Evolutionary conservation across 139 green algal species (phyloP).

Genomic region (Eudorina sp.): DNA sequence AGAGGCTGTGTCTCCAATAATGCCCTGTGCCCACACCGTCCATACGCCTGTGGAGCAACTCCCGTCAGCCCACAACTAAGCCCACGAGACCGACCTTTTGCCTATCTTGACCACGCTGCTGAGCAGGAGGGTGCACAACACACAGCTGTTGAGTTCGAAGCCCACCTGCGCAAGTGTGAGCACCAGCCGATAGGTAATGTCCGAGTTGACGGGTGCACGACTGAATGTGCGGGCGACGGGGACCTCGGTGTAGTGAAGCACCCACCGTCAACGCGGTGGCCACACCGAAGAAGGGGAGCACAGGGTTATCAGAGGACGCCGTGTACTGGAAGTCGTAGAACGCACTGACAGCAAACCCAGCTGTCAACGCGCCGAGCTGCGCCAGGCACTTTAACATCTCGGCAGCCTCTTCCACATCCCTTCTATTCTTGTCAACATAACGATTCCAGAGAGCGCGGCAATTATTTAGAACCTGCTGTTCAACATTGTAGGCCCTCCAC

Average conservation of each 20-base stretch:
- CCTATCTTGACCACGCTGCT: slow-evolving; percentile 39
- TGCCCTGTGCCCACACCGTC: no score
- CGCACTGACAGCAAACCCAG: slow-evolving; percentile 23
- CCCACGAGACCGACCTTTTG: no score
- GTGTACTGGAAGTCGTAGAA: slow-evolving; percentile 46
- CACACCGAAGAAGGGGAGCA: slow-evolving; percentile 8
- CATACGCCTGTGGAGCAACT: no score
- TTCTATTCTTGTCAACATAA: background rate
- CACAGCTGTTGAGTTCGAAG: slow-evolving; percentile 47
- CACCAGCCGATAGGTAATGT: no score
- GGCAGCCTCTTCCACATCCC: slow-evolving; percentile 23
- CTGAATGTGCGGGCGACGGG: no score
- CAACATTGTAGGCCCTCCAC: background rate
- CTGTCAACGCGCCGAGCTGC: slow-evolving; percentile 22
- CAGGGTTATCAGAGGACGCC: slow-evolving; percentile 7
- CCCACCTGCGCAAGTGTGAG: slow-evolving; percentile 34
- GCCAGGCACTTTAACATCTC: slow-evolving; percentile 40
- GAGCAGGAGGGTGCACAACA: slow-evolving; percentile 45
- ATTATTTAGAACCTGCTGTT: slow-evolving; percentile 27
- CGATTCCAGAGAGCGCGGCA: background rate
- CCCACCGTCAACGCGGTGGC: slow-evolving; percentile 26
- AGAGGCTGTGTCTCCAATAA: no score
- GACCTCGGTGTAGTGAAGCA: no score
- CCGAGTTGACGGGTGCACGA: no score
- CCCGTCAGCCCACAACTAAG: no score